These are phyloP conservation scores for Phenoliferia sp. DNA, from an alignment of 1,284 basidiomycete genomes.

Conservation along the genomic window DNA sequence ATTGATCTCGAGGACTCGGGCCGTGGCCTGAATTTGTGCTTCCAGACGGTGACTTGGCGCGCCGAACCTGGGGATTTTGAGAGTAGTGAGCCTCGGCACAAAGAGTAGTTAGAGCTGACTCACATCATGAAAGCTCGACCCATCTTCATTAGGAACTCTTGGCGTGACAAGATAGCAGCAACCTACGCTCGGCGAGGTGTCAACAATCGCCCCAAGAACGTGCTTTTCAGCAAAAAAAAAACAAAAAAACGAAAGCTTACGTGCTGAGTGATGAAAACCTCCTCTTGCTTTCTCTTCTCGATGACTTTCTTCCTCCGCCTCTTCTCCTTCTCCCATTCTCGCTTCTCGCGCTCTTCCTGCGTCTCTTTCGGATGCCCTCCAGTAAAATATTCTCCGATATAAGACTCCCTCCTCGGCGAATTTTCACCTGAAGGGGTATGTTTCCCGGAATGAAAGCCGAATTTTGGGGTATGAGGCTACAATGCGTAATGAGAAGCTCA, in stretches of 20 bases:
- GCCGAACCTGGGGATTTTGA: slow-evolving; percentile 54
- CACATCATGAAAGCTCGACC: slow-evolving; percentile 85
- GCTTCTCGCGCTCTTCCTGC: slow-evolving; percentile 46
- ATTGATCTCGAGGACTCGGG: slow-evolving; percentile 75
- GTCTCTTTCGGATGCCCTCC: slow-evolving; percentile 33
- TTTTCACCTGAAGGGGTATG: slow-evolving; percentile 4
- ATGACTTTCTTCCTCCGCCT: slow-evolving; percentile 47
- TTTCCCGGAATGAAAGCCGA: slow-evolving; percentile 8
- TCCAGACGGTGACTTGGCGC: slow-evolving; percentile 84
- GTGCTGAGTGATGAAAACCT: slow-evolving; percentile 53
- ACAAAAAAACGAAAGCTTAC: slow-evolving; percentile 48
- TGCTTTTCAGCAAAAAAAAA: slow-evolving; percentile 25
- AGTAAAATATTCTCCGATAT: slow-evolving; percentile 41
- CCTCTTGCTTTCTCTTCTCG: slow-evolving; percentile 66
- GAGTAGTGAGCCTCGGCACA: neutral
- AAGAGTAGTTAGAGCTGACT: slow-evolving; percentile 6
- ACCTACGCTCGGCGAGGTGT: slow-evolving; percentile 58
- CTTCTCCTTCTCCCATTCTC: slow-evolving; percentile 53
- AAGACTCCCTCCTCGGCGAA: slow-evolving; percentile 20
- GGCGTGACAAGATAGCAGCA: slow-evolving; percentile 75
- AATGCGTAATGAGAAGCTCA: neutral
- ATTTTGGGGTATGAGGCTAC: slow-evolving; percentile 3
- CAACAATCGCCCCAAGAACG: slow-evolving; percentile 37
- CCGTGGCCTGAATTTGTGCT: slow-evolving; percentile 80
- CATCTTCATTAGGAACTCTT: slow-evolving; percentile 86